These are phyloP conservation scores for Candida pseudoglaebosa DNA, from an alignment of 805 yeast genomes.

Conservation along the genomic window DNA sequence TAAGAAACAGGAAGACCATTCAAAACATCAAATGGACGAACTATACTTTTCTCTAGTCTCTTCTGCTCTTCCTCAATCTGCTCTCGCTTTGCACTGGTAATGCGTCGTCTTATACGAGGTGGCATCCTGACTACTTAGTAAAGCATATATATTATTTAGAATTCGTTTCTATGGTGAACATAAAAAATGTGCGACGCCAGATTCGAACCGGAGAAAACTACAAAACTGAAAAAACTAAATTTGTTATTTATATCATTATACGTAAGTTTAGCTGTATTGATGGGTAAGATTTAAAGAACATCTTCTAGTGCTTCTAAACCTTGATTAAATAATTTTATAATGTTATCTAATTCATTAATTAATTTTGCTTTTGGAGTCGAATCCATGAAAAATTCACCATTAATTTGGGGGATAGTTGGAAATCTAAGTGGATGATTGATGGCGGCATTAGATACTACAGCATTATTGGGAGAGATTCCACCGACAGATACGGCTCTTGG, in stretches of 20 bases:
- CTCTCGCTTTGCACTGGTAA: conserved; percentile 38
- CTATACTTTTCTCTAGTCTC: conserved; percentile 30
- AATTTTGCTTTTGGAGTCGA: conserved; percentile 32
- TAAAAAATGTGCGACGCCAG: too few species aligned
- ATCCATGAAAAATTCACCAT: conserved; percentile 36
- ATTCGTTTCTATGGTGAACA: too few species aligned
- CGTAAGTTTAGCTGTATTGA: conserved; percentile 1
- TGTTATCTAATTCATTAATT: conserved; percentile 32
- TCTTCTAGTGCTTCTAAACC: conserved; percentile 41
- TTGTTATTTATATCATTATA: too few species aligned
- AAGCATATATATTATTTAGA: too few species aligned
- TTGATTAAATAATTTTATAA: conserved; percentile 34
- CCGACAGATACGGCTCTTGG: conserved; percentile 12
- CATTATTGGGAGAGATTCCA: conserved; percentile 6
- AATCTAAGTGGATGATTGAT: conserved; percentile 16
- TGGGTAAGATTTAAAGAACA: conserved; percentile 12
- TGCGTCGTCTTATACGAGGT: conserved; percentile 42
- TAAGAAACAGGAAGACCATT: conserved; percentile 66
- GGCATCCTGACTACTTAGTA: conserved; percentile 21
- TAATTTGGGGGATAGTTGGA: conserved; percentile 34
- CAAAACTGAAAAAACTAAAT: too few species aligned
- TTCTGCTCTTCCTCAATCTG: conserved; percentile 41
- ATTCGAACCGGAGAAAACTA: too few species aligned
- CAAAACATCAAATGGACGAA: conserved; percentile 62
- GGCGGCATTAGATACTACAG: neutral